phyloP scores from a whole-genome alignment of 2,329 filamentous ascomycete species.

The Apiospora rasikravindrae region DNA sequence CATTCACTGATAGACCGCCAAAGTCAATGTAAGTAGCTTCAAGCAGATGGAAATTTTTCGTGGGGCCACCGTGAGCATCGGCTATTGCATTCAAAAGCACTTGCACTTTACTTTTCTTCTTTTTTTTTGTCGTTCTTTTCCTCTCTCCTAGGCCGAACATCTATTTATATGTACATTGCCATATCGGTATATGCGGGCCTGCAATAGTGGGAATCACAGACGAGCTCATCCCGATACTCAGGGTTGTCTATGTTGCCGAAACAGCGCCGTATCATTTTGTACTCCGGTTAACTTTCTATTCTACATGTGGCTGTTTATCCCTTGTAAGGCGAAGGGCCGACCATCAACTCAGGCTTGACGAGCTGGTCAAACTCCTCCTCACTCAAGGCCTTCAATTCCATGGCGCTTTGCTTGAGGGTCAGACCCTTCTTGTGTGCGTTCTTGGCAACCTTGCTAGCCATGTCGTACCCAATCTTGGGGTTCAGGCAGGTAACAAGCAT shows the following conservation, averaged over 20 bases:
- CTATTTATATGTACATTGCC: neutral
- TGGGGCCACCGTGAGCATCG: no score
- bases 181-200: neutral
- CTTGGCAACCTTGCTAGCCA: conserved; percentile 96
- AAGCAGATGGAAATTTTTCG: no score
- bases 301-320: conserved; percentile 40
- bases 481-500: conserved; percentile 99
- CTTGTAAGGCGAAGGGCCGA: conserved; percentile 75
- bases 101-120: neutral
- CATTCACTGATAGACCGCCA: neutral
- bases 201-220: neutral
- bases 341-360: conserved; percentile 94
- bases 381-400: conserved; percentile 89
- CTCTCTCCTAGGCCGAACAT: neutral
- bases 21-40: neutral
- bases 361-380: conserved; percentile 88
- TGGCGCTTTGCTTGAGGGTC: conserved; percentile 89
- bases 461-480: conserved; percentile 96
- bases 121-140: neutral
- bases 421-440: conserved; percentile 98
- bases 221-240: neutral
- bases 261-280: neutral
- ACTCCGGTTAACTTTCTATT: neutral
- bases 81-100: neutral
- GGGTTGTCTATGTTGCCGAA: neutral